phyloP scores from a whole-genome alignment of 148 eudicot genomes.

The Rhododendron vialii region DNA sequence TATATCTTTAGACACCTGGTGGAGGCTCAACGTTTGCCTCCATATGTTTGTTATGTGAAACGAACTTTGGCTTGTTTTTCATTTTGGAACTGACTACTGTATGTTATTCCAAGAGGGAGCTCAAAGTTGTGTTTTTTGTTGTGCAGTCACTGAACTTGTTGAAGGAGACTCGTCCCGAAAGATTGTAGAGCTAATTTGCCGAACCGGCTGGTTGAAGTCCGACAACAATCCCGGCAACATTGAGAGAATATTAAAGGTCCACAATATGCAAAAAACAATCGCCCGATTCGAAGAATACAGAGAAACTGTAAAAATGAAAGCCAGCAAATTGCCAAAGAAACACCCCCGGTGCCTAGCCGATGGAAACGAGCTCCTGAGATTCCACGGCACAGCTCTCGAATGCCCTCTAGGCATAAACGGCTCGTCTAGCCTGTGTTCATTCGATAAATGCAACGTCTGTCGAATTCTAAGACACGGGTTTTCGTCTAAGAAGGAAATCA shows the following conservation, averaged over 20 bases:
- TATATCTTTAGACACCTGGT: background rate
- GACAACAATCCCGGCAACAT: constrained; percentile 71
- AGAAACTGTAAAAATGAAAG: constrained; percentile 72
- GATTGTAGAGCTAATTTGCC: constrained; percentile 88
- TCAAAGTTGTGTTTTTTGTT: background rate
- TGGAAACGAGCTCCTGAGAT: constrained; percentile 86
- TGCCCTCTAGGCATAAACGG: constrained; percentile 76
- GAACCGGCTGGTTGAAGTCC: constrained; percentile 70
- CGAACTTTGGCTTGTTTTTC: background rate
- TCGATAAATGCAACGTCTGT: constrained; percentile 77
- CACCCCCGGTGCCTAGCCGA: constrained; percentile 94
- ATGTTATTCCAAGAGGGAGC: background rate
- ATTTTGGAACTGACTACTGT: background rate
- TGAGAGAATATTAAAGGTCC: constrained; percentile 81
- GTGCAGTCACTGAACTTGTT: constrained; percentile 77
- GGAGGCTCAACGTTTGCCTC: background rate
- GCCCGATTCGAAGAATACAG: constrained; percentile 88
- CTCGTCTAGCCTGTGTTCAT: constrained; percentile 60
- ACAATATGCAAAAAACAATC: constrained; percentile 87
- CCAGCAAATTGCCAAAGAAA: constrained; percentile 85
- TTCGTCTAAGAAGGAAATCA: constrained; percentile 52
- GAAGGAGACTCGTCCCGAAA: constrained; percentile 93
- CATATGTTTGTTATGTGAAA: background rate
- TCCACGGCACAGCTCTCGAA: constrained; percentile 66
- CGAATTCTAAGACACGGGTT: constrained; percentile 76